Percentiles rank a stretch among this genome's conserved stretches.
phyloP scores from a whole-genome alignment of 345 rosid genomes.

The Eucalyptus cladocalyx region DNA sequence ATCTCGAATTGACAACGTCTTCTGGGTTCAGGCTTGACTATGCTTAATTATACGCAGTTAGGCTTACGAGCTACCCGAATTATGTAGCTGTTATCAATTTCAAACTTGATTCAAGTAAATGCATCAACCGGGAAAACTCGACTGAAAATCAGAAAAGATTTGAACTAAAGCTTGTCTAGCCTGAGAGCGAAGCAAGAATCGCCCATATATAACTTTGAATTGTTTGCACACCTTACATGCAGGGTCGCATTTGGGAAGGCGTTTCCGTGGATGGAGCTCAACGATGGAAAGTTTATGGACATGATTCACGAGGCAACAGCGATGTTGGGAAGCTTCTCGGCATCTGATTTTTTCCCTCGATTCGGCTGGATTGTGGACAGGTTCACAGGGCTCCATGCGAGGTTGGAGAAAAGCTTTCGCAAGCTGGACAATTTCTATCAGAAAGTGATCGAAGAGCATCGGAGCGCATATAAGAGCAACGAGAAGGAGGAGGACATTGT shows the following conservation, averaged over 20 bases:
- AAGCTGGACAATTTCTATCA: neutral
- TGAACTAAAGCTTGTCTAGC: neutral
- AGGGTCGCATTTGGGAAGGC: conserved; percentile 13
- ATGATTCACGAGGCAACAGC: neutral
- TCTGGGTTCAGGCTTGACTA: neutral
- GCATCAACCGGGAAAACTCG: neutral
- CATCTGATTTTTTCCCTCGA: conserved; percentile 3
- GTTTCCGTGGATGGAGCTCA: neutral
- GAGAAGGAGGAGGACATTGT: neutral
- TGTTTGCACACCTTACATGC: neutral
- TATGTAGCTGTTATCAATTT: neutral
- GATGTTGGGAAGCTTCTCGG: neutral
- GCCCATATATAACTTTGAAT: neutral
- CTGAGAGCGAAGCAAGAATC: neutral
- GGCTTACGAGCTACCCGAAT: neutral
- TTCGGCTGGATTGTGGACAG: conserved; percentile 10
- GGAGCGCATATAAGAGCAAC: neutral
- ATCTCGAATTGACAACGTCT: neutral
- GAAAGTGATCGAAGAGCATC: neutral
- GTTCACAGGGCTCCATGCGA: neutral
- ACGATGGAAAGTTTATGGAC: neutral
- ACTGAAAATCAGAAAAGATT: neutral
- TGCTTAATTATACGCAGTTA: neutral
- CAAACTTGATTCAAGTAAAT: neutral
- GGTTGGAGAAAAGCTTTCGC: neutral